These are phyloP conservation scores for Solanum acaule DNA, from an alignment of 257 asterid species.

Conservation along the genomic window DNA sequence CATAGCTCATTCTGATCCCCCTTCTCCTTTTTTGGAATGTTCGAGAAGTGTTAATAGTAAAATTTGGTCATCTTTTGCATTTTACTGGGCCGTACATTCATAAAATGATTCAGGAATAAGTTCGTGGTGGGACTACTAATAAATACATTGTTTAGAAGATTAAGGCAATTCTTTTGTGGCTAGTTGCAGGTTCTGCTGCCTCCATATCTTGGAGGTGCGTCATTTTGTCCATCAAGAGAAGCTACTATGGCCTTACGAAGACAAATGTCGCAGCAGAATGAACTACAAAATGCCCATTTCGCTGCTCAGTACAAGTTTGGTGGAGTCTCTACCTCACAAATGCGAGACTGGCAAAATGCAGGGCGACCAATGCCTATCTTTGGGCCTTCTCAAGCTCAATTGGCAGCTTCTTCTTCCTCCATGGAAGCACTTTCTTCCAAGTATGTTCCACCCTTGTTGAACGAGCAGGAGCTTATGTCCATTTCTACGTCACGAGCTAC, in stretches of 20 bases:
- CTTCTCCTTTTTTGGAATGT: not conserved
- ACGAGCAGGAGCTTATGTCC: constrained; percentile 29
- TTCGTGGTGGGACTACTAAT: not conserved
- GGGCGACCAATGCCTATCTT: constrained; percentile 20
- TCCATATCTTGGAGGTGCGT: constrained; percentile 24
- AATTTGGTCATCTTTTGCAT: not conserved
- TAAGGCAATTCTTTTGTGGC: not conserved
- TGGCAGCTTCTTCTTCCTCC: constrained; percentile 38
- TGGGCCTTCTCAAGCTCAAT: constrained; percentile 35
- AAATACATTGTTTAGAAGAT: not conserved
- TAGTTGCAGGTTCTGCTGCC: constrained; percentile 35
- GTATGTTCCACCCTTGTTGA: constrained; percentile 22
- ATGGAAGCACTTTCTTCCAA: constrained; percentile 20
- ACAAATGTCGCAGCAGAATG: constrained; percentile 10
- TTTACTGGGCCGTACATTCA: not conserved
- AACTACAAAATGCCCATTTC: constrained; percentile 15
- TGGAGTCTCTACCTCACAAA: constrained; percentile 13
- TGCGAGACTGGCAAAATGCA: constrained; percentile 28
- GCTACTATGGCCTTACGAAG: constrained; percentile 11
- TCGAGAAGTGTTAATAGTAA: not conserved
- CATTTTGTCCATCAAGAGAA: not conserved
- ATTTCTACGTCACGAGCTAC: too few species aligned
- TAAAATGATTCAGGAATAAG: not conserved
- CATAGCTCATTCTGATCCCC: not conserved
- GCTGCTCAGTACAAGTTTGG: constrained; percentile 21